Evolutionary conservation across 2,329 filamentous ascomycete species (phyloP).

Genomic region (Botrytis fabae): DNA sequence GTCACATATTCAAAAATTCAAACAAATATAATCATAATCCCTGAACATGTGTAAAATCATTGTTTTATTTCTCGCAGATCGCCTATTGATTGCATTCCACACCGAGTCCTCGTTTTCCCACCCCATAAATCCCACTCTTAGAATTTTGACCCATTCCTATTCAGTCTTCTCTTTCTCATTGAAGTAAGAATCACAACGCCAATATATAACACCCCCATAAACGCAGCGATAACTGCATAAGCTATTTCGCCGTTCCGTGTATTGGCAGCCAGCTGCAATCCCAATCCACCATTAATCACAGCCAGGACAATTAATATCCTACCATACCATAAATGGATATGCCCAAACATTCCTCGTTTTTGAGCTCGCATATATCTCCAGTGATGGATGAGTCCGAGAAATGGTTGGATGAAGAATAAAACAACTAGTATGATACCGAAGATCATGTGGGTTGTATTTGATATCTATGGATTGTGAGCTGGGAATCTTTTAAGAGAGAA

Average conservation of each 20-base stretch:
- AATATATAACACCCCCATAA: constrained; percentile 51
- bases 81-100: too few species aligned
- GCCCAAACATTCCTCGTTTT: constrained; percentile 52
- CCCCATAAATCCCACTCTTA: not conserved
- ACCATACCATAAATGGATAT: constrained; percentile 64
- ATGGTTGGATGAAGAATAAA: constrained; percentile 58
- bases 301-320: constrained; percentile 58
- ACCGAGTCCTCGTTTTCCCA: too few species aligned
- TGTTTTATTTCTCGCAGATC: too few species aligned
- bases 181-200: constrained; percentile 29
- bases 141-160: not conserved
- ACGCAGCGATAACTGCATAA: constrained; percentile 56
- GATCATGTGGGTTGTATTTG: constrained; percentile 53
- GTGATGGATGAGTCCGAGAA: constrained; percentile 60
- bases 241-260: constrained; percentile 49
- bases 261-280: constrained; percentile 52
- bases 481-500: not conserved
- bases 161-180: constrained; percentile 15
- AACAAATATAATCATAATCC: not conserved
- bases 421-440: constrained; percentile 57
- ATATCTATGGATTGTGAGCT: constrained; percentile 46
- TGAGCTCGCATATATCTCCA: constrained; percentile 50
- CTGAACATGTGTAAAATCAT: not conserved
- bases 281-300: constrained; percentile 64
- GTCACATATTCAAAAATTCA: not conserved